Conservation (phyloP, 331 rosid genomes). For the Erythrophleum ivorense region DNA sequence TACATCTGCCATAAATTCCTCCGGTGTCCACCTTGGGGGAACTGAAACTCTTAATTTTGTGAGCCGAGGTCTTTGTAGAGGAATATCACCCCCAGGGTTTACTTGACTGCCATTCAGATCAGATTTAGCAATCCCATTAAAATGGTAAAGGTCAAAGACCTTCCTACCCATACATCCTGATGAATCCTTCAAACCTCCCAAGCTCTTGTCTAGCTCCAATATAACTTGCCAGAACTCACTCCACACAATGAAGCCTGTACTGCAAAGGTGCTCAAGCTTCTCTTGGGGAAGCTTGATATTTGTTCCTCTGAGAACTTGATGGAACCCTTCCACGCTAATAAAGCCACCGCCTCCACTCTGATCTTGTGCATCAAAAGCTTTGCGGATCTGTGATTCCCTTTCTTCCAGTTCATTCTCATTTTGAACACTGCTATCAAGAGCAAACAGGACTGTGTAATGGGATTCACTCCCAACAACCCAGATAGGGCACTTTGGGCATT, state of each 20-base stretch:
- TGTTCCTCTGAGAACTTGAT: conserved; percentile 79
- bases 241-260: conserved; percentile 90
- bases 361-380: conserved; percentile 90
- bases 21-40: conserved; percentile 97
- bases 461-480: conserved; percentile 99
- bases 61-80: conserved; percentile 87
- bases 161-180: conserved; percentile 96
- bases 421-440: conserved; percentile 81
- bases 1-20: conserved; percentile 90
- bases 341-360: conserved; percentile 98
- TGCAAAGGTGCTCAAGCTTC: conserved; percentile 80
- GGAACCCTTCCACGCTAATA: conserved; percentile 87
- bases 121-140: conserved; percentile 93
- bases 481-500: conserved; percentile 95
- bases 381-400: conserved; percentile 87
- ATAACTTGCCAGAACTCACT: conserved; percentile 97
- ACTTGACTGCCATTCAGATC: conserved; percentile 79
- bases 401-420: conserved; percentile 94
- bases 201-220: conserved; percentile 77
- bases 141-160: conserved; percentile 87
- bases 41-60: conserved; percentile 89
- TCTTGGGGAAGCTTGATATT: conserved; percentile 66
- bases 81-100: conserved; percentile 69
- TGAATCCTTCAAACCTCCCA: conserved; percentile 92
- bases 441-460: conserved; percentile 89